phyloP scores from a whole-genome alignment of 768 basidiomycete species.

The Boletus vinaceobasis region DNA sequence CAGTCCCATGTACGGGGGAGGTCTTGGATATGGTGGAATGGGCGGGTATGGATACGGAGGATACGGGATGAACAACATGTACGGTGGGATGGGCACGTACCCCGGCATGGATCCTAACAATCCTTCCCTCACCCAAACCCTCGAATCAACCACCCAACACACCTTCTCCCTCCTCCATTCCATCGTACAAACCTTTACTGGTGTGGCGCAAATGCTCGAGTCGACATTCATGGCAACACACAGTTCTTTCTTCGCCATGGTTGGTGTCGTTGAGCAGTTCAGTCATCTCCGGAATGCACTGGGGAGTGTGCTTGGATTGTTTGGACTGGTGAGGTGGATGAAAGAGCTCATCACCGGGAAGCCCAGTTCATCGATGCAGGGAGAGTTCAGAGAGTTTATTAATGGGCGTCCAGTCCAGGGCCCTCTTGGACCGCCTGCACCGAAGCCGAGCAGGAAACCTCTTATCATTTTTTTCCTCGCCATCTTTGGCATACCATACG shows the following conservation, averaged over 20 bases:
- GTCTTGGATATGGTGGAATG: constrained; percentile 40
- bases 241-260: constrained; percentile 94
- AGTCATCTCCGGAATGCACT: constrained; percentile 87
- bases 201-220: constrained; percentile 96
- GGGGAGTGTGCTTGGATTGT: constrained; percentile 89
- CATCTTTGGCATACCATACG: constrained; percentile 88
- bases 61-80: constrained; percentile 53
- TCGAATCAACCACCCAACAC: constrained; percentile 85
- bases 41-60: constrained; percentile 41
- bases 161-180: constrained; percentile 93
- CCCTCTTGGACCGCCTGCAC: constrained; percentile 36
- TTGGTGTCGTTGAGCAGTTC: constrained; percentile 94
- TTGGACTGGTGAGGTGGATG: constrained; percentile 87
- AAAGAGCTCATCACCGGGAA: constrained; percentile 56
- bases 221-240: constrained; percentile 97
- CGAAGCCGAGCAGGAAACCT: constrained; percentile 82
- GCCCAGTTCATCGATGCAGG: constrained; percentile 42
- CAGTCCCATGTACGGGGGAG: constrained; percentile 32
- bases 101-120: constrained; percentile 47
- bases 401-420: constrained; percentile 59
- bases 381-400: constrained; percentile 77
- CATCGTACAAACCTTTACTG: constrained; percentile 92
- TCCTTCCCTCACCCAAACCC: constrained; percentile 76
- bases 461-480: constrained; percentile 91
- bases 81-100: constrained; percentile 36